Evolutionary conservation across 2,329 filamentous ascomycete genomes (phyloP).

Genomic region (Hypoxylon sp.): DNA sequence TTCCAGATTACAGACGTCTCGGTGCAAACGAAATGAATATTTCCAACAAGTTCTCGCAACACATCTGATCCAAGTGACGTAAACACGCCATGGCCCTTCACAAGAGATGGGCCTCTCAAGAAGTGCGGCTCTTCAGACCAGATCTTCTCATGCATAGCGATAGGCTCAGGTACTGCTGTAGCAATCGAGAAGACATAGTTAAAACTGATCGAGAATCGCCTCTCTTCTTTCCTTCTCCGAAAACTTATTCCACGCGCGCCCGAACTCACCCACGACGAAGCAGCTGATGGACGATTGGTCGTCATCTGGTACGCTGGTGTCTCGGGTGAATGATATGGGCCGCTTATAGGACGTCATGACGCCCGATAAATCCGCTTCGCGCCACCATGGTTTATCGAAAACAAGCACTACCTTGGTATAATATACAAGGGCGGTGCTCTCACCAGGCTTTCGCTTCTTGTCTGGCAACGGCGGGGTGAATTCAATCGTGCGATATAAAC

Average conservation of each 20-base stretch:
- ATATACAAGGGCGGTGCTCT: slow-evolving; percentile 27
- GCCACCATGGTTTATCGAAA: slow-evolving; percentile 58
- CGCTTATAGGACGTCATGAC: slow-evolving; percentile 60
- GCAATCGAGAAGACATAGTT: slow-evolving; percentile 43
- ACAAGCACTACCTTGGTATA: slow-evolving; percentile 65
- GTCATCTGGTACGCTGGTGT: slow-evolving; percentile 55
- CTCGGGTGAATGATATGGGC: slow-evolving; percentile 61
- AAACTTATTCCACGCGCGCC: slow-evolving; percentile 51
- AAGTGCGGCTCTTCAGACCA: slow-evolving; percentile 58
- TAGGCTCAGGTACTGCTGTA: slow-evolving; percentile 46
- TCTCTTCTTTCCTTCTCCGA: slow-evolving; percentile 40
- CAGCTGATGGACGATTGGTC: slow-evolving; percentile 55
- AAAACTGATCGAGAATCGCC: slow-evolving; percentile 49
- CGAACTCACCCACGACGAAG: slow-evolving; percentile 57
- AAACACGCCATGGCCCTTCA: slow-evolving; percentile 56
- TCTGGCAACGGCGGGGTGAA: slow-evolving; percentile 26
- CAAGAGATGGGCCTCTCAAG: slow-evolving; percentile 57
- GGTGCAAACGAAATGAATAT: slow-evolving; percentile 67
- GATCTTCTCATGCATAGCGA: slow-evolving; percentile 53
- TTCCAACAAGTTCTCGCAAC: slow-evolving; percentile 54
- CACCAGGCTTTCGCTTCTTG: slow-evolving; percentile 22
- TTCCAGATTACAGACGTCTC: slow-evolving; percentile 67
- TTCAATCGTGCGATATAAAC: slow-evolving; percentile 28
- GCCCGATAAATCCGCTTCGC: slow-evolving; percentile 58
- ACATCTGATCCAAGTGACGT: slow-evolving; percentile 50